These are phyloP conservation scores for Trametopsis cervina DNA, from an alignment of 768 basidiomycete genomes.

Conservation along the genomic window DNA sequence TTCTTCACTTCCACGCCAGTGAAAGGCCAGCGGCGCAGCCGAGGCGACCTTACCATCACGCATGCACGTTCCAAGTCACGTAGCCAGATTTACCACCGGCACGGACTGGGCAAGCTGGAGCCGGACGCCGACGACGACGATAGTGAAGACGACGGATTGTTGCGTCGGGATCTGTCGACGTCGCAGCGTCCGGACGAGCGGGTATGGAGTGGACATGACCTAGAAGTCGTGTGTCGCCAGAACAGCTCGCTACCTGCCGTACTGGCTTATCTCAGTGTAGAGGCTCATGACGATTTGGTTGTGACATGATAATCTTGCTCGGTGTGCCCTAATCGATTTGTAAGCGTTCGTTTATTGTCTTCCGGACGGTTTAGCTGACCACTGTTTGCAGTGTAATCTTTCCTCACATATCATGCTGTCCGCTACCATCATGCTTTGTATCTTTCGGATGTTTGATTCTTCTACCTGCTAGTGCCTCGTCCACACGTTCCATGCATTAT, in stretches of 20 bases:
- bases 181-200: constrained; percentile 34
- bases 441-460: constrained; percentile 1
- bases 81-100: constrained; percentile 59
- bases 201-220: constrained; percentile 74
- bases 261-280: constrained; percentile 55
- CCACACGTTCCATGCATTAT: not conserved
- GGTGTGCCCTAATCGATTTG: too few relatives aligned
- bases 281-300: constrained; percentile 17
- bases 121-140: constrained; percentile 36
- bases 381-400: too few relatives aligned
- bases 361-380: too few relatives aligned
- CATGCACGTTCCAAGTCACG: constrained; percentile 65
- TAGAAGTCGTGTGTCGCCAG: constrained; percentile 81
- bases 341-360: too few relatives aligned
- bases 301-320: not conserved
- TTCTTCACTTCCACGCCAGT: constrained; percentile 21
- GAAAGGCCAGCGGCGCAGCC: constrained; percentile 10
- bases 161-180: constrained; percentile 12
- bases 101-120: constrained; percentile 60
- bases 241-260: constrained; percentile 81
- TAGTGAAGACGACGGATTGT: constrained; percentile 15
- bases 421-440: constrained; percentile 1
- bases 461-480: not conserved
- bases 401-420: too few relatives aligned
- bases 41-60: constrained; percentile 14